These are phyloP conservation scores for Fusarium cicatricum DNA, from an alignment of 2,329 filamentous ascomycete species.

Conservation along the genomic window DNA sequence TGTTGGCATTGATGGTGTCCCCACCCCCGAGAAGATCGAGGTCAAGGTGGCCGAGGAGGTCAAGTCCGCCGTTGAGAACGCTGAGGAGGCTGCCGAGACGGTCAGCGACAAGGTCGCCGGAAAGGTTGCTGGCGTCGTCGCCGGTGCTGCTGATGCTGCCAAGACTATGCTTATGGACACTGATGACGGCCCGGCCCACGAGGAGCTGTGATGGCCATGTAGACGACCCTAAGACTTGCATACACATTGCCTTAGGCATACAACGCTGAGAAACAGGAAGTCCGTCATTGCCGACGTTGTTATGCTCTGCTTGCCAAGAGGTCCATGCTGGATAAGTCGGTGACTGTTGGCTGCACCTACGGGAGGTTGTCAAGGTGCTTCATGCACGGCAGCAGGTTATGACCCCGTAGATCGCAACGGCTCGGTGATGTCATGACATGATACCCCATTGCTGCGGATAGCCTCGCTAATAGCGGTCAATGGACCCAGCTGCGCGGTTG, in stretches of 20 bases:
- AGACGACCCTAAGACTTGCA: conserved; percentile 20
- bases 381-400: conserved; percentile 10
- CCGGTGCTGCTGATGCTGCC: conserved; percentile 60
- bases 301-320: not conserved
- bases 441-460: conserved; percentile 3
- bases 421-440: conserved; percentile 20
- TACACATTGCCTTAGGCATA: conserved; percentile 11
- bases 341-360: conserved; percentile 24
- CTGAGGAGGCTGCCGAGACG: conserved; percentile 48
- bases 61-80: conserved; percentile 37
- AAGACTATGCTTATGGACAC: conserved; percentile 63
- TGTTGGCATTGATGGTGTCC: conserved; percentile 80
- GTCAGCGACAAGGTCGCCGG: conserved; percentile 51
- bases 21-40: conserved; percentile 50
- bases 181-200: conserved; percentile 65
- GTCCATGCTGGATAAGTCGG: conserved; percentile 8
- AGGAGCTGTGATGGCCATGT: conserved; percentile 60
- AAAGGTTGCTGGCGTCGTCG: conserved; percentile 56
- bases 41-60: conserved; percentile 38
- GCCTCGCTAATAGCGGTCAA: conserved; percentile 4
- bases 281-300: conserved; percentile 10
- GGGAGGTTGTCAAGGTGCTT: conserved; percentile 15
- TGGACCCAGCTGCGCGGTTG: not conserved
- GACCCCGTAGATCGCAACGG: conserved; percentile 27
- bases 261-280: conserved; percentile 6